Evolutionary conservation across 116 monocot species (phyloP), one percentile per base, ranked within the genome.

Genomic region (Phalaenopsis hybrid): DNA sequence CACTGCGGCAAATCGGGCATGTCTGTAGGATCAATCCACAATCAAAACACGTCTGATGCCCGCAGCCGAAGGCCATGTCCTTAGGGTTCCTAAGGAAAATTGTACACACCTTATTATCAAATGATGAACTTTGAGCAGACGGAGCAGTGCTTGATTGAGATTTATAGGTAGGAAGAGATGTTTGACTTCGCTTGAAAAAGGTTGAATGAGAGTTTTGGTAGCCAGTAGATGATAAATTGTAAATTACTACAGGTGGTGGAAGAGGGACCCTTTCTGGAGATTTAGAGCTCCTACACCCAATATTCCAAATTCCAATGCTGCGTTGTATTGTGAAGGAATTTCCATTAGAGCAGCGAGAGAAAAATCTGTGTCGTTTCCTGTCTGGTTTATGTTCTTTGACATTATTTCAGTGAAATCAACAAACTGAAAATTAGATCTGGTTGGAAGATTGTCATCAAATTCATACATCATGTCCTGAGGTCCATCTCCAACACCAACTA

Each of bases 401-500:
- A 99, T 95, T 48, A 99, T 99, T 37, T 86, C 84, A 17, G 95
- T 93, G 78, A 95, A 99, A 83, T 99, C 95, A 4, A 99, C 95
- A 85, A 99, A 99, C 98, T 99, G 88, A 79, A 91, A 91, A 84
- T 87, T 88, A 57, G 85, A 83, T 57, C 86, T 73, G 34, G 82
- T 51, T 51, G 88, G 85, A 78, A 88, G 86, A 55, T 86, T 86
- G 44, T 91, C 86, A 79, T 91, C 91, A 79, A 88, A 88, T 79
- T 91, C 84, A 45, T 67, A 76, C 88, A 91, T 91, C 82, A 84
- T 86, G 50, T 88, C 91, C 91, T 88, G 88, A 21, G 90, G 90
- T 28, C 90, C 90, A 84, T 90, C 90, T 9, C 88, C 90, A 50
- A 90, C 90, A 80, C 88, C 91, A 81, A 91, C 91, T 44, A 91